Base-by-base conservation (phyloP, 352 stramenopile species). In the Globisporangium mamillatum region DNA sequence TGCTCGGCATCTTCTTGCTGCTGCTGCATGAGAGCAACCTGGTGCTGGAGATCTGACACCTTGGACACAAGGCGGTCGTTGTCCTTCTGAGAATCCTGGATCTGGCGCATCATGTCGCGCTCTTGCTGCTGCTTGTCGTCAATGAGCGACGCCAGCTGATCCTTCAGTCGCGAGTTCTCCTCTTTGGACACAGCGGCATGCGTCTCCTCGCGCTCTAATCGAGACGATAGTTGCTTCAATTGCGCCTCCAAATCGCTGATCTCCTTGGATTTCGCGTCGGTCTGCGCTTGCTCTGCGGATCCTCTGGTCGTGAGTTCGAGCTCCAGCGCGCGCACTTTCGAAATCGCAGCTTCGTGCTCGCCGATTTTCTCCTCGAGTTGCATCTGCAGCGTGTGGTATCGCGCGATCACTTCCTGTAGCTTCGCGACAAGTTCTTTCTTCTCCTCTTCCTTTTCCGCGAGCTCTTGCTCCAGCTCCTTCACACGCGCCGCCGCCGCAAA, bases 1-100 rank as follows among this genome's bases (percentile, higher is more conserved):
- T 81, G 74, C 60, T 90, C 79, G 0, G 79, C 67, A 50, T 93
- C 81, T 27, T 89, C 78, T 32, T 90, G 81, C 63, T 90, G 74
- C 44, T 88, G 75, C 65, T 74, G 77, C 59, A 82, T 74, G 1
- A 69, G 58, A 29, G 55, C 60, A 22, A 90, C 57, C 34, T 89
- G 77, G 3, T 79, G 73, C 48, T 78, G 70, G 53, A 93, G 54
- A 29, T 90, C 79, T 0, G 72, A 55, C 8, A 90, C 69, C 60
- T 82, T 85, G 0, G 32, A 34, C 14, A 75, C 66, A 14, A 85
- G n/a, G 8, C 57, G 38, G 9, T 73, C 57, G 18, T 75, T 80
- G 9, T 84, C 70, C 7, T 16, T 18, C 20, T 71, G 58, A 9
- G 59, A 54, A 22, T 56, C 59, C 1, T 78, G 46, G 3, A 73